A percentile compares a stretch with the other conserved stretches of the same genome.
These are phyloP conservation scores for Pseudocercospora pini-densiflorae DNA, from an alignment of 2,329 filamentous ascomycete genomes.

Conservation along the genomic window DNA sequence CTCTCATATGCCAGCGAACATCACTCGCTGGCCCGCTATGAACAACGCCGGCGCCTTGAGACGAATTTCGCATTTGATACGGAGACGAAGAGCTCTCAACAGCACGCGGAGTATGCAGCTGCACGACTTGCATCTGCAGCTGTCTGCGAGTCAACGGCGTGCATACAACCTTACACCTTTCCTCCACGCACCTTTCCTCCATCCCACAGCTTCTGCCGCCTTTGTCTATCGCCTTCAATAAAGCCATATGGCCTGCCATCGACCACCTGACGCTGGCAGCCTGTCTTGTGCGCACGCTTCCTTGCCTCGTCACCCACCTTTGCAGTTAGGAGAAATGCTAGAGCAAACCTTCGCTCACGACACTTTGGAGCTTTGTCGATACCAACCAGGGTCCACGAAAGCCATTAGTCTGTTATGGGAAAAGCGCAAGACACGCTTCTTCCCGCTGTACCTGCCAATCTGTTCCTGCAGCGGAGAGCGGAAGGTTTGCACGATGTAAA, in stretches of 20 bases:
- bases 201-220: background rate
- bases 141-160: background rate
- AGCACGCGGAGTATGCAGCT: background rate
- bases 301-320: background rate
- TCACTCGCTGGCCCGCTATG: background rate
- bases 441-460: background rate
- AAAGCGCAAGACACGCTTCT: background rate
- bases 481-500: background rate
- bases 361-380: conserved; percentile 1
- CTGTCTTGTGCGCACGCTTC: background rate
- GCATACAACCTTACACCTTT: background rate
- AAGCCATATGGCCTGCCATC: background rate
- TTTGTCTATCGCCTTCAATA: background rate
- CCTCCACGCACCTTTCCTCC: background rate
- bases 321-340: background rate
- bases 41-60: background rate
- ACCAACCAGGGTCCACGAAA: background rate
- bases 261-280: background rate
- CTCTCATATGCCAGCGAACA: background rate
- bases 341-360: background rate
- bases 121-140: background rate
- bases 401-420: background rate
- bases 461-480: no score
- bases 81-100: background rate
- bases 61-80: background rate